phyloP scores from a whole-genome alignment of 768 basidiomycete species.

The Lentinus brumalis region DNA sequence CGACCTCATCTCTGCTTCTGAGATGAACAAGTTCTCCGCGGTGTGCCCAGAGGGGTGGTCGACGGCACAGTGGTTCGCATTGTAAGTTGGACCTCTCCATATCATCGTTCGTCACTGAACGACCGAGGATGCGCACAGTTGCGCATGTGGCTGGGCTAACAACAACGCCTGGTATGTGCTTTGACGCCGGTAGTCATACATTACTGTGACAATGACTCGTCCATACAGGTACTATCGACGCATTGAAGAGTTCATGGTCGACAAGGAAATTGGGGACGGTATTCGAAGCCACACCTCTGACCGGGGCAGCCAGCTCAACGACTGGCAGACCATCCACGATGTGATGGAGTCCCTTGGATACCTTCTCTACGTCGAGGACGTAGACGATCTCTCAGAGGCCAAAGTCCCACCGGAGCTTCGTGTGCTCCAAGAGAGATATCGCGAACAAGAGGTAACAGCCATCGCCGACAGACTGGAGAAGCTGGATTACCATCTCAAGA shows the following conservation, averaged over 20 bases:
- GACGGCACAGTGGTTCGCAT: slow-evolving; percentile 14
- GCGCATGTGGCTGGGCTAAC: slow-evolving; percentile 17
- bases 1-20: slow-evolving; percentile 10
- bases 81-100: slow-evolving; percentile 2
- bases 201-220: background rate
- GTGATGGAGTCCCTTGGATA: background rate
- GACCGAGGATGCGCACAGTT: background rate
- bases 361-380: slow-evolving; percentile 7
- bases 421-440: slow-evolving; percentile 10
- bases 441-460: background rate
- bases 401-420: background rate
- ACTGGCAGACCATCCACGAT: background rate
- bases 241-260: background rate
- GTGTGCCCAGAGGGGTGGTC: slow-evolving; percentile 3
- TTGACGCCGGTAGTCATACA: no score
- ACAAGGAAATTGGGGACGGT: background rate
- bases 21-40: slow-evolving; percentile 13
- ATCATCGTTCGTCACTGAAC: background rate
- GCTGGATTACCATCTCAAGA: background rate
- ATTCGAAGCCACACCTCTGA: background rate
- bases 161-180: slow-evolving; percentile 7
- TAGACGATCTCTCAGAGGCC: slow-evolving; percentile 1
- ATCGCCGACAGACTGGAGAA: background rate
- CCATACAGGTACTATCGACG: slow-evolving; percentile 1
- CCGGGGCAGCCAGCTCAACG: background rate